Evolutionary conservation across 805 yeast genomes (phyloP).

Genomic region (Kurtzmaniella cleridarum): DNA sequence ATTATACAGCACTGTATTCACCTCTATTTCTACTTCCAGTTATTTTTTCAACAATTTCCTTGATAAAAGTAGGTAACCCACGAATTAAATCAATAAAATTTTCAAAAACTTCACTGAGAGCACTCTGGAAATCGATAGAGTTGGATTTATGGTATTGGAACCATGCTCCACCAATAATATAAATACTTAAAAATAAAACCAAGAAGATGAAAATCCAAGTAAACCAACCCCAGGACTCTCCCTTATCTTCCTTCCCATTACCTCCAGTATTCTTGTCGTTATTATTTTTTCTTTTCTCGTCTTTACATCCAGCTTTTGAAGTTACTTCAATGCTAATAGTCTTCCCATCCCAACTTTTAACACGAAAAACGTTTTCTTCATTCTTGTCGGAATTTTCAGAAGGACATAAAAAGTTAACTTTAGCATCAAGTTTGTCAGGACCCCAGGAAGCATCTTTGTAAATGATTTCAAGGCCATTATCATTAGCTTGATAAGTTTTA

Average conservation of each 20-base stretch:
- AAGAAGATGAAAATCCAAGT: constrained; percentile 75
- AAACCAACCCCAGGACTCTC: constrained; percentile 73
- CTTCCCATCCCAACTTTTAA: constrained; percentile 35
- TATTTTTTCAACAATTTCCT: constrained; percentile 63
- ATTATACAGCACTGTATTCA: constrained; percentile 87
- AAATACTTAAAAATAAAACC: constrained; percentile 64
- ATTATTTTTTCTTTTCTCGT: constrained; percentile 11
- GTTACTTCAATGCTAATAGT: constrained; percentile 22
- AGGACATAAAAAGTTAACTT: constrained; percentile 44
- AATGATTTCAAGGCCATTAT: constrained; percentile 27
- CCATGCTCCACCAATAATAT: constrained; percentile 72
- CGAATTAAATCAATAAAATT: constrained; percentile 51
- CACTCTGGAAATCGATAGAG: constrained; percentile 63
- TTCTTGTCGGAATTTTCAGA: constrained; percentile 14
- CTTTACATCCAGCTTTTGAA: constrained; percentile 38
- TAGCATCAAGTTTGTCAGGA: constrained; percentile 41
- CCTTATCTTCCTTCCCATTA: constrained; percentile 15
- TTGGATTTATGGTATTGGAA: constrained; percentile 69
- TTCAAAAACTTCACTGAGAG: constrained; percentile 68
- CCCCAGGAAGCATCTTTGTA: constrained; percentile 72
- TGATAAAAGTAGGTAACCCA: constrained; percentile 59
- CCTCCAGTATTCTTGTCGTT: constrained; percentile 4
- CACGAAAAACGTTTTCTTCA: constrained; percentile 16
- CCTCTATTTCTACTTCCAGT: constrained; percentile 65
- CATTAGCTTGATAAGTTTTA: constrained; percentile 23